These are phyloP conservation scores for Termitomyces sp. DNA, from an alignment of 768 basidiomycete genomes.

Conservation along the genomic window DNA sequence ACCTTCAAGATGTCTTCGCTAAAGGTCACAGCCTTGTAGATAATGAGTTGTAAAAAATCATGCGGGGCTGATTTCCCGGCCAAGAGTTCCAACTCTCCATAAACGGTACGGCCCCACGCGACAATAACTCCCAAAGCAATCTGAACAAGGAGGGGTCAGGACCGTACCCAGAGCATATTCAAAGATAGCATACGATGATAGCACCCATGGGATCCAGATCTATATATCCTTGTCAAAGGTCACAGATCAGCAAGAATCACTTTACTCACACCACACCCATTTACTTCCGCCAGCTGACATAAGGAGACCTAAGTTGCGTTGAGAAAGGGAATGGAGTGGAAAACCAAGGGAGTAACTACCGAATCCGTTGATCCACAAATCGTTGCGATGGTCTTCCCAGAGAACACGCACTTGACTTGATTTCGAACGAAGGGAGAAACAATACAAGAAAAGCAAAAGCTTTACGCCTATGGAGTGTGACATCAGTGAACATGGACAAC, in stretches of 20 bases:
- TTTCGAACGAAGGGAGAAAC: constrained; percentile 66
- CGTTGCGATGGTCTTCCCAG: constrained; percentile 96
- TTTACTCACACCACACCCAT: constrained; percentile 69
- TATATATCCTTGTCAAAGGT: constrained; percentile 19
- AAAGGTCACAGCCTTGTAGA: constrained; percentile 92
- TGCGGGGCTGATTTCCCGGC: constrained; percentile 91
- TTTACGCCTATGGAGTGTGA: constrained; percentile 57
- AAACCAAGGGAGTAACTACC: constrained; percentile 32
- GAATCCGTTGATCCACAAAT: constrained; percentile 79
- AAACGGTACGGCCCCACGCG: constrained; percentile 73
- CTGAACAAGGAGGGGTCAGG: constrained; percentile 19
- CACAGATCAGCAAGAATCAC: neutral
- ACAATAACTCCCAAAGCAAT: constrained; percentile 75
- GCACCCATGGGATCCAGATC: constrained; percentile 77
- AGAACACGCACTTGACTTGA: constrained; percentile 93
- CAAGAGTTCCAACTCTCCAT: constrained; percentile 76
- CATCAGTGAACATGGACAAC: constrained; percentile 2
- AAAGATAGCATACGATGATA: constrained; percentile 47
- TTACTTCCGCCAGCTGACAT: constrained; percentile 83
- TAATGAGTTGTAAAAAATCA: constrained; percentile 85
- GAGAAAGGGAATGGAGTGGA: constrained; percentile 2
- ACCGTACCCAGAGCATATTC: constrained; percentile 1
- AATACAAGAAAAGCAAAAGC: constrained; percentile 82
- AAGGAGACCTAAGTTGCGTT: constrained; percentile 50
- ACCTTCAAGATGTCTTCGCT: constrained; percentile 79